phyloP scores from a whole-genome alignment of 257 asterid species.

The Oldenlandia corymbosa region DNA sequence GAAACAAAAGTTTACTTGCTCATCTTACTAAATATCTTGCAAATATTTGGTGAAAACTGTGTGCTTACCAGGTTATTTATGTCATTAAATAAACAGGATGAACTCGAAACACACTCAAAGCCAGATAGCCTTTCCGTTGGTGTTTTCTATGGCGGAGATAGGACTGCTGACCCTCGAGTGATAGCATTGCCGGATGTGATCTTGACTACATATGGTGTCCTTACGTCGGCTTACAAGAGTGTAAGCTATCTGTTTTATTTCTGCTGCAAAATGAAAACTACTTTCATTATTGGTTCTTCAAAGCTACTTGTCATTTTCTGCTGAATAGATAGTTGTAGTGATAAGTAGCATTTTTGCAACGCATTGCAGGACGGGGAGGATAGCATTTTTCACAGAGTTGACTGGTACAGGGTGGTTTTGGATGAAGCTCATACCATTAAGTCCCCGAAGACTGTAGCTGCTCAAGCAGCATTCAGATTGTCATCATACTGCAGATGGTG shows the following conservation, averaged over 20 bases:
- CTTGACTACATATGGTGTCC: conserved; percentile 78
- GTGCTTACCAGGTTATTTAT: neutral
- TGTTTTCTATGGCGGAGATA: conserved; percentile 72
- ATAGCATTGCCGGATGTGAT: conserved; percentile 71
- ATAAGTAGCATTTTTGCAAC: neutral
- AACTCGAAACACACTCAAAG: conserved; percentile 60
- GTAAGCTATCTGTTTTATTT: conserved; percentile 31
- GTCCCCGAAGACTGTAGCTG: conserved; percentile 58
- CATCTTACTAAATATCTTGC: neutral
- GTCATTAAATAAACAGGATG: conserved; percentile 41
- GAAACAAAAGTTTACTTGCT: too few species aligned
- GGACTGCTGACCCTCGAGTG: conserved; percentile 45
- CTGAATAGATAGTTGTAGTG: neutral
- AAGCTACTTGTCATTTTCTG: neutral
- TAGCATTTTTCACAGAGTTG: conserved; percentile 75
- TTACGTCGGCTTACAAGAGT: conserved; percentile 52
- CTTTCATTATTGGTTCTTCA: neutral
- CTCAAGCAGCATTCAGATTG: conserved; percentile 70
- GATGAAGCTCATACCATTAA: conserved; percentile 91
- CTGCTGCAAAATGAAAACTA: neutral
- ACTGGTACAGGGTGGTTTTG: conserved; percentile 77
- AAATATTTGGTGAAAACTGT: neutral
- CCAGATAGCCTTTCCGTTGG: conserved; percentile 54
- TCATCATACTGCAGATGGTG: conserved; percentile 80
- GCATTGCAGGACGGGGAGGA: conserved; percentile 35